Evolutionary conservation across 2,329 filamentous ascomycete species (phyloP), one percentile per base, ranked within the genome.

Genomic region (Penicillium sp.): DNA sequence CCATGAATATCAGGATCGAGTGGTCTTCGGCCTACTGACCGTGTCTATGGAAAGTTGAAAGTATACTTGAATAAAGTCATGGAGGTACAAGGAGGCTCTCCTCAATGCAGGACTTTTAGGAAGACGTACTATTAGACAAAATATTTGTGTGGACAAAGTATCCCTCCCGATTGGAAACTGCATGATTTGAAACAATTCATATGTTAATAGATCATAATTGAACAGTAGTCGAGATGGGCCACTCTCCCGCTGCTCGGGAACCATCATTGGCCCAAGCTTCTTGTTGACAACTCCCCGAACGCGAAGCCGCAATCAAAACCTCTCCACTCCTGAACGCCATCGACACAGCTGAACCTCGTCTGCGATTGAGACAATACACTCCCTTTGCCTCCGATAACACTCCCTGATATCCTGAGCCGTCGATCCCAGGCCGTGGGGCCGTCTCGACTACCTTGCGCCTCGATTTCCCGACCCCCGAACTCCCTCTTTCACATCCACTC

Each of bases 201-300:
- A 6, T 41, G 19, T 3, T 7, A 46, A 46, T n/a, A 16, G n/a
- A n/a, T 3, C 4, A 46, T 31, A 16, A 2, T 3, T 16, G n/a
- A n/a, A 14, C 19, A 7, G 14, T 18, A 3, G 31, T 35, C 14
- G 4, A 43, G 36, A 51, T 40, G 37, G 36, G 16, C 11, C 22
- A 37, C 22, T 46, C 13, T 9, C 16, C 18, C n/a, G 50, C 19
- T 16, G 33, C 49, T 33, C 41, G 19, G 50, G 35, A 35, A 60
- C 61, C 53, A 50, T 54, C 58, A 64, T 64, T 75, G 72, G 74
- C 70, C 74, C 72, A 75, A 75, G 73, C 73, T 76, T 67, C 70
- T 69, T 73, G 69, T 72, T 73, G 70, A 70, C 66, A 67, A 69
- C 62, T 63, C 60, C 65, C 65, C 65, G 63, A 69, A 69, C 66